Conservation (phyloP, 2,329 filamentous ascomycete genomes). For the Fusarium robinianum region DNA sequence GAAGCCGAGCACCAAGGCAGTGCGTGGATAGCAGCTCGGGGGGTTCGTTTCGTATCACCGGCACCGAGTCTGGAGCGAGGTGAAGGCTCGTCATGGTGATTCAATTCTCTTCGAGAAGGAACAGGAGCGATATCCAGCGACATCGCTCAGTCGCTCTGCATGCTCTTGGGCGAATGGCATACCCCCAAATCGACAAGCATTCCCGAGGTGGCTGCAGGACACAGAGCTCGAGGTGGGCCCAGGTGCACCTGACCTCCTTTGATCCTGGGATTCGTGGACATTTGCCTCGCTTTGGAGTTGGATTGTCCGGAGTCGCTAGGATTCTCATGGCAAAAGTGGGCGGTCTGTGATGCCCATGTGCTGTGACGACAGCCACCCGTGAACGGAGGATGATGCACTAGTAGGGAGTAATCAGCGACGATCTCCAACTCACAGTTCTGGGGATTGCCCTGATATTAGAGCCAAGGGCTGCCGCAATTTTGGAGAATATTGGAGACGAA, state of each 20-base stretch:
- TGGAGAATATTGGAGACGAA: constrained; percentile 19
- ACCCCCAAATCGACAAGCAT: constrained; percentile 27
- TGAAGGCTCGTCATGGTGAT: constrained; percentile 31
- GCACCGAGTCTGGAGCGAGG: constrained; percentile 1
- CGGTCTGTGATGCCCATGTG: constrained; percentile 16
- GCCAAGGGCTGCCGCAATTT: constrained; percentile 25
- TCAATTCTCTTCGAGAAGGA: constrained; percentile 15
- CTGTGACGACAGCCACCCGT: constrained; percentile 21
- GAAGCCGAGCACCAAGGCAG: too few relatives aligned
- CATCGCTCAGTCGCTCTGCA: constrained; percentile 22
- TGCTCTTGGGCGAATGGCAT: constrained; percentile 21
- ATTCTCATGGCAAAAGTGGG: constrained; percentile 18
- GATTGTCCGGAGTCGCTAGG: constrained; percentile 19
- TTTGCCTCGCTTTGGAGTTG: constrained; percentile 32
- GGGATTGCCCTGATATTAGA: constrained; percentile 11
- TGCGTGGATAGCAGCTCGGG: too few relatives aligned
- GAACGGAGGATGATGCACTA: constrained; percentile 7
- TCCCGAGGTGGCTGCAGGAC: constrained; percentile 31
- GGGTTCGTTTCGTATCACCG: constrained; percentile 2
- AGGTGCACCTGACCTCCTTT: constrained; percentile 33
- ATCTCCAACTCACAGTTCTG: constrained; percentile 28
- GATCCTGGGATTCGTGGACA: constrained; percentile 30
- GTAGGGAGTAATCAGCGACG: too few relatives aligned
- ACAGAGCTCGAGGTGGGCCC: constrained; percentile 31
- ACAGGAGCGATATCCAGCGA: constrained; percentile 17